phyloP scores from a whole-genome alignment of 371 early-diverging fungal genomes.

The Mucor velutinosus region DNA sequence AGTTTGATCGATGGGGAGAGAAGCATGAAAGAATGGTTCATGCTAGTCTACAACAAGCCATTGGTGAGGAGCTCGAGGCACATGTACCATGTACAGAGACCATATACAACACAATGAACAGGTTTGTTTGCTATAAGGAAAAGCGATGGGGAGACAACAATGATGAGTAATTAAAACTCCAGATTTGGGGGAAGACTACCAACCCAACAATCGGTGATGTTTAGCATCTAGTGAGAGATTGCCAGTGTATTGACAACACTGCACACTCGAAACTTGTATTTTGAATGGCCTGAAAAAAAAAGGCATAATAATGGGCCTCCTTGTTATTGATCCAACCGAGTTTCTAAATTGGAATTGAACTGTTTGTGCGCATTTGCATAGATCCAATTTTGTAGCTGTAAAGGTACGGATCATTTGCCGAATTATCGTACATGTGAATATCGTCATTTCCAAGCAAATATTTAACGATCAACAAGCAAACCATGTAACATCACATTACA shows the following conservation, averaged over 20 bases:
- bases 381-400: background rate
- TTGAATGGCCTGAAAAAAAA: background rate
- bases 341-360: constrained; percentile 4
- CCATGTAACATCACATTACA: background rate
- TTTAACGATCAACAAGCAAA: constrained; percentile 4
- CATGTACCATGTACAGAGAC: too few relatives aligned
- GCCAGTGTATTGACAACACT: background rate
- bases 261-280: background rate
- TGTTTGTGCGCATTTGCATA: constrained; percentile 9
- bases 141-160: background rate
- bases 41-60: background rate
- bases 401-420: constrained; percentile 1
- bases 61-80: background rate
- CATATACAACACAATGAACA: background rate
- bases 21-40: background rate
- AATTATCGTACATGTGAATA: background rate
- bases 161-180: background rate
- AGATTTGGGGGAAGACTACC: background rate
- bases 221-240: background rate
- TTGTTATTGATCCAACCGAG: constrained; percentile 8
- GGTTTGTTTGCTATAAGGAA: background rate
- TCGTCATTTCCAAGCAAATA: background rate
- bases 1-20: background rate
- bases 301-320: background rate
- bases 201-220: background rate